Conservation (phyloP, 2,329 filamentous ascomycete species). For the Clonostachys rhizophaga region DNA sequence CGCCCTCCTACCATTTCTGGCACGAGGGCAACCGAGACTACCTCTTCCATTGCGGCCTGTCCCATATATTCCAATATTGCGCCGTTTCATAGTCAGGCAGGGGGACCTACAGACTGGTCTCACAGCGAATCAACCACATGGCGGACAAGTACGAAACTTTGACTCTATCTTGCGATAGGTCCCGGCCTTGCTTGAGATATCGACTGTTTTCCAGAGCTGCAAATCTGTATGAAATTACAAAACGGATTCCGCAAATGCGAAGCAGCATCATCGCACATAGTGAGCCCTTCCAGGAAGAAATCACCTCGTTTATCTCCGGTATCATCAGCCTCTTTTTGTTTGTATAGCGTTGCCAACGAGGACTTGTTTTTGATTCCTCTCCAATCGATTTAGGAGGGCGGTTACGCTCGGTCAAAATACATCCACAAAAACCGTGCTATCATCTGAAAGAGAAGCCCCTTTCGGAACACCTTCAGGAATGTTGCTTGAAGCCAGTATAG, state of each 20-base stretch:
- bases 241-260: too few species aligned
- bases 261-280: too few species aligned
- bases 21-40: slow-evolving; percentile 43
- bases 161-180: slow-evolving; percentile 92
- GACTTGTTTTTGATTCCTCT: slow-evolving; percentile 96
- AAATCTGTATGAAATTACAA: too few species aligned
- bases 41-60: slow-evolving; percentile 19
- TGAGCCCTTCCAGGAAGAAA: too few species aligned
- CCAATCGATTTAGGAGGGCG: slow-evolving; percentile 57
- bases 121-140: slow-evolving; percentile 1
- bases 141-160: slow-evolving; percentile 89
- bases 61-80: slow-evolving; percentile 17
- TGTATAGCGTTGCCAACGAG: slow-evolving; percentile 78
- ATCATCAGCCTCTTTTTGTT: slow-evolving; percentile 58
- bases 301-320: too few species aligned
- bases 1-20: slow-evolving; percentile 45
- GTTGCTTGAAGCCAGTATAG: slow-evolving; percentile 9
- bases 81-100: neutral
- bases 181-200: slow-evolving; percentile 41
- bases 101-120: too few species aligned
- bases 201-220: neutral
- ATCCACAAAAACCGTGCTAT: slow-evolving; percentile 86
- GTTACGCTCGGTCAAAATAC: slow-evolving; percentile 82
- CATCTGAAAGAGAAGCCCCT: slow-evolving; percentile 43
- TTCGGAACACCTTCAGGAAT: slow-evolving; percentile 37